A percentile compares a stretch with the other conserved stretches of the same genome.
phyloP scores from a whole-genome alignment of 768 basidiomycete genomes.

The Boletus reticuloceps region DNA sequence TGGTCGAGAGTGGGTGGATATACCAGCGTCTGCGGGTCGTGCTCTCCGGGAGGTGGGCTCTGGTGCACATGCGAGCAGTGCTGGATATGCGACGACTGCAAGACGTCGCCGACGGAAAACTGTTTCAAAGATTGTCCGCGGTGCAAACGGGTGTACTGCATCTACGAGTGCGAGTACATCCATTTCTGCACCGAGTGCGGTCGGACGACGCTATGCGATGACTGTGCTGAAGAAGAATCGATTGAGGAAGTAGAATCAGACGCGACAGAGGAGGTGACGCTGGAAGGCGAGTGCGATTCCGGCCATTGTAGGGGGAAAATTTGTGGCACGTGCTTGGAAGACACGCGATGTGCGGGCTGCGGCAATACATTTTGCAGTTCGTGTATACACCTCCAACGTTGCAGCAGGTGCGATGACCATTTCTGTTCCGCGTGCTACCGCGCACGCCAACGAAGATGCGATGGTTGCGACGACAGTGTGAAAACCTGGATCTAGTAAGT shows the following conservation, averaged over 20 bases:
- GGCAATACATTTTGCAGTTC: constrained; percentile 8
- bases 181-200: constrained; percentile 17
- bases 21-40: constrained; percentile 15
- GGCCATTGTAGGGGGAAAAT: constrained; percentile 5
- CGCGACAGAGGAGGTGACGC: constrained; percentile 9
- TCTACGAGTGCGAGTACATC: constrained; percentile 23
- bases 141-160: constrained; percentile 18
- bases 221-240: constrained; percentile 26
- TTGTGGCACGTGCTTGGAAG: constrained; percentile 11
- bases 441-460: not conserved
- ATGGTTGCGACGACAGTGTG: not conserved
- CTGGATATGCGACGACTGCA: constrained; percentile 27
- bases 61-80: constrained; percentile 18
- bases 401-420: constrained; percentile 2
- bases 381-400: constrained; percentile 6
- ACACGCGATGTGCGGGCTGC: constrained; percentile 14
- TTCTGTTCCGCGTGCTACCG: constrained; percentile 9
- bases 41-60: constrained; percentile 18
- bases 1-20: constrained; percentile 16
- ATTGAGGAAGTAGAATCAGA: not conserved
- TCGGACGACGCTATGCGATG: constrained; percentile 22
- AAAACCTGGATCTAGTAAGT: not conserved
- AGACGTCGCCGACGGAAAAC: not conserved
- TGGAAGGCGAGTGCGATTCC: not conserved
- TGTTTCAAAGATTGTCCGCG: constrained; percentile 16